Base-by-base conservation (phyloP, 1,284 basidiomycete species). In the Trichosporon inkin region DNA sequence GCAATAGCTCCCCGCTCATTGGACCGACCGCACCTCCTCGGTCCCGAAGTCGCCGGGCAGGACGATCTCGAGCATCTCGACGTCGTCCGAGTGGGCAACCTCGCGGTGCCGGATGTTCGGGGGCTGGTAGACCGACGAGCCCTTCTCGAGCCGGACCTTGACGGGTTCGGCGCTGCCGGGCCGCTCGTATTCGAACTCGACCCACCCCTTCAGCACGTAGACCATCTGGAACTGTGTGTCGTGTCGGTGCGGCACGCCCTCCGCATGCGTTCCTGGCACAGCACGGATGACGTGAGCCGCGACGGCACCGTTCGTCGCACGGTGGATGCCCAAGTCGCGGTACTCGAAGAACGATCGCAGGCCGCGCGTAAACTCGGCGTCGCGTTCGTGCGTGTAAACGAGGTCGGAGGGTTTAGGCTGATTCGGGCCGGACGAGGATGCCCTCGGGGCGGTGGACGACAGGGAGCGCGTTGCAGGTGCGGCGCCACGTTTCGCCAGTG, bases 291-390 rank as follows among this genome's bases (percentile, higher is more conserved):
- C 58, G 55, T 60, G 58, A 1, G 58, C 58, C 0, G 55, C 22
- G 6, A 52, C 58, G 0, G 49, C 49, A 22, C 58, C 58, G 10
- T 44, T 24, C 7, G 58, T 56, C n/a, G 58, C 58, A 0, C 17
- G 37, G n/a, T 53, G 36, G 28, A 60, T 41, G 13, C 58, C 58
- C 6, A 60, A 49, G 39, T 60, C 58, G 39, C 58, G 58, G 49
- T 60, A 60, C 49, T 55, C 54, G 54, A 60, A 60, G 54, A 60
- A 60, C 6, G 58, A 60, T 20, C 58, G 54, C 6, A 60, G 58
- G 38, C 58, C 58, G 34, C 49, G 54, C 6, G 36, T 53, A 34
- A 56, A 60, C 3, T 20, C 11, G 10, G 58, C 53, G 58, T 60
- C 58, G 20, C 19, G 10, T 16, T 32, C 47, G 49, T 60, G 54